These are phyloP conservation scores for Phylloporus sp. DNA, from an alignment of 768 basidiomycete genomes.

Conservation along the genomic window DNA sequence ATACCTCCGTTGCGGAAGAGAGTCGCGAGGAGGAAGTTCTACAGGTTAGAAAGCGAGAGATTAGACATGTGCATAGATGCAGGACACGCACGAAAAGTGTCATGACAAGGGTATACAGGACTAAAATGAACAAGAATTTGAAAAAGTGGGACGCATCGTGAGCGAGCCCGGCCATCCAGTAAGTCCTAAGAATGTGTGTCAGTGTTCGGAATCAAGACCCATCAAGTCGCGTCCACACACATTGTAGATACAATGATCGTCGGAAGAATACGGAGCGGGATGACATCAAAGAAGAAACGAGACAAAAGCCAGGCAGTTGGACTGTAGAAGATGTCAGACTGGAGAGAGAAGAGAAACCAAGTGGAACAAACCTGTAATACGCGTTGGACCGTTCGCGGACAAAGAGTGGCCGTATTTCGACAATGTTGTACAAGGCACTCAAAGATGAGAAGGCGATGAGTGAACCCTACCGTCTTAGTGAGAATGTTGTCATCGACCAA, in stretches of 20 bases:
- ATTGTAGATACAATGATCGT: constrained; percentile 83
- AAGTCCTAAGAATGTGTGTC: constrained; percentile 47
- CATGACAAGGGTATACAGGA: constrained; percentile 79
- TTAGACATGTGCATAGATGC: neutral
- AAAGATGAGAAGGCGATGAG: constrained; percentile 88
- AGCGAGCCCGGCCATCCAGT: constrained; percentile 93
- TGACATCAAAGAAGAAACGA: constrained; percentile 80
- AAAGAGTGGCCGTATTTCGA: constrained; percentile 81
- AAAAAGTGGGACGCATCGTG: constrained; percentile 78
- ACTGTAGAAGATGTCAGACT: constrained; percentile 33
- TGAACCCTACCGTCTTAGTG: constrained; percentile 53
- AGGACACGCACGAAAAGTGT: constrained; percentile 67
- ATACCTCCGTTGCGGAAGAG: constrained; percentile 83
- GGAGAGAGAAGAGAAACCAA: neutral
- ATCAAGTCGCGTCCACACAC: constrained; percentile 38
- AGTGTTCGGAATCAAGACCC: neutral
- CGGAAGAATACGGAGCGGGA: constrained; percentile 84
- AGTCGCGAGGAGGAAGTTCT: constrained; percentile 90
- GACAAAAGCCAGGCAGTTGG: constrained; percentile 91
- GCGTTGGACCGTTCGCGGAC: constrained; percentile 79
- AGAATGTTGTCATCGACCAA: constrained; percentile 1
- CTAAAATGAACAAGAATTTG: constrained; percentile 90
- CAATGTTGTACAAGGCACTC: constrained; percentile 85
- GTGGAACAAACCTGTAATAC: constrained; percentile 67
- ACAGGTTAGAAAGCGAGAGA: neutral